These are phyloP conservation scores for Fraxinus excelsior DNA, from an alignment of 257 asterid species.

Conservation along the genomic window DNA sequence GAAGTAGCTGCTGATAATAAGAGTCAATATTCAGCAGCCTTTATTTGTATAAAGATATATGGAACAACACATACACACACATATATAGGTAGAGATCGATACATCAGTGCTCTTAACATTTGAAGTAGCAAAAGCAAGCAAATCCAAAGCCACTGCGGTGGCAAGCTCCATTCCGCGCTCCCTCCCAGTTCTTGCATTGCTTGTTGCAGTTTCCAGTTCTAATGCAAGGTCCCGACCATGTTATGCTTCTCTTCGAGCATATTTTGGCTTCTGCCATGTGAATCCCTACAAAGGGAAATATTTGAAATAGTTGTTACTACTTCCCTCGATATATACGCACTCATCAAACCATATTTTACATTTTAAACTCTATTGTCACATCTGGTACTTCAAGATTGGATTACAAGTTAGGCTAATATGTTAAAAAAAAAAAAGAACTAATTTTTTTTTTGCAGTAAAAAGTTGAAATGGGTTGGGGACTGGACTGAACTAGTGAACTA, in stretches of 20 bases:
- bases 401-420: too few relatives aligned
- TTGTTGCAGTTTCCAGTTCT: slow-evolving; percentile 33
- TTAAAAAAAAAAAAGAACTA: too few relatives aligned
- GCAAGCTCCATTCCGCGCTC: slow-evolving; percentile 44
- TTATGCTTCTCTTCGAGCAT: slow-evolving; percentile 37
- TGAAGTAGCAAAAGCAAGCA: slow-evolving; percentile 49
- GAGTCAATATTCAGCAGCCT: neutral
- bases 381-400: too few relatives aligned
- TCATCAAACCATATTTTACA: neutral
- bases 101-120: slow-evolving; percentile 5
- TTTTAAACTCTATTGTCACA: too few relatives aligned
- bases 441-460: too few relatives aligned
- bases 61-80: neutral
- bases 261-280: slow-evolving; percentile 30
- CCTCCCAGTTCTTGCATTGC: slow-evolving; percentile 45
- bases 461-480: too few relatives aligned
- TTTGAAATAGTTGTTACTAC: neutral
- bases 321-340: neutral
- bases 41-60: neutral
- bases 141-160: slow-evolving; percentile 30
- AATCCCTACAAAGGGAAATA: slow-evolving; percentile 25
- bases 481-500: too few relatives aligned
- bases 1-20: neutral
- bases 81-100: neutral
- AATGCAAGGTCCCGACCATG: slow-evolving; percentile 40